These are phyloP conservation scores for Grosmannia serpens DNA, from an alignment of 2,329 filamentous ascomycete species.

Conservation along the genomic window DNA sequence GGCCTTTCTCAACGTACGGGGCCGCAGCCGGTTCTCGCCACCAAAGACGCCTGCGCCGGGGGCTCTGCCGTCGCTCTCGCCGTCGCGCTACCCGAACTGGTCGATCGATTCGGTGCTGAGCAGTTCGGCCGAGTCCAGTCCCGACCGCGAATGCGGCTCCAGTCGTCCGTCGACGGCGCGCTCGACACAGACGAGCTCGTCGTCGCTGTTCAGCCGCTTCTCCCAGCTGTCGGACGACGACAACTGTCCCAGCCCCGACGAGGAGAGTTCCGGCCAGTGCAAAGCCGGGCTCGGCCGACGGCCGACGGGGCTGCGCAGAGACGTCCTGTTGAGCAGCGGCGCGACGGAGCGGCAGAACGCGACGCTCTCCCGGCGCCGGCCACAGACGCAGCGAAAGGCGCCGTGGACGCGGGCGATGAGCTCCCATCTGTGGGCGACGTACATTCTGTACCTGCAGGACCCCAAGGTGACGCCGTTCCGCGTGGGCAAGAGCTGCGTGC, in stretches of 20 bases:
- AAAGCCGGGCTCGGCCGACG: slow-evolving; percentile 2
- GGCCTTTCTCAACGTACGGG: slow-evolving; percentile 21
- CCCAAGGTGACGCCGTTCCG: slow-evolving; percentile 56
- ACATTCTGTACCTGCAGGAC: slow-evolving; percentile 53
- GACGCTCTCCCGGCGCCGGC: slow-evolving; percentile 10
- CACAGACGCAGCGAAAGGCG: slow-evolving; percentile 26
- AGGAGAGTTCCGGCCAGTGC: slow-evolving; percentile 23
- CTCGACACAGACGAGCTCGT: slow-evolving; percentile 44
- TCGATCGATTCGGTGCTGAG: slow-evolving; percentile 45
- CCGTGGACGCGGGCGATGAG: slow-evolving; percentile 56
- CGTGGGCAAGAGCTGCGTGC: slow-evolving; percentile 50
- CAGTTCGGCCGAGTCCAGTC: slow-evolving; percentile 43
- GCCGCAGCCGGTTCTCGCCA: slow-evolving; percentile 33
- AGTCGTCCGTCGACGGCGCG: slow-evolving; percentile 49
- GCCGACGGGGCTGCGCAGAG: slow-evolving; percentile 4
- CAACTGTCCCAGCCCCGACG: slow-evolving; percentile 40
- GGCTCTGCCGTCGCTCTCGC: slow-evolving; percentile 29
- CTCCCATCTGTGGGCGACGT: slow-evolving; percentile 54
- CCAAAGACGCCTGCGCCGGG: slow-evolving; percentile 49
- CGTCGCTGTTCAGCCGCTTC: slow-evolving; percentile 43
- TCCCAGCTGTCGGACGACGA: slow-evolving; percentile 46
- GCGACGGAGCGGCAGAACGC: background rate
- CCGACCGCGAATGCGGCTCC: slow-evolving; percentile 41
- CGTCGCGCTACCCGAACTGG: slow-evolving; percentile 45
- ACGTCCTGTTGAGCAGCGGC: background rate